Conservation (phyloP, 495 filamentous ascomycete species). For the Tirmania nivea region DNA sequence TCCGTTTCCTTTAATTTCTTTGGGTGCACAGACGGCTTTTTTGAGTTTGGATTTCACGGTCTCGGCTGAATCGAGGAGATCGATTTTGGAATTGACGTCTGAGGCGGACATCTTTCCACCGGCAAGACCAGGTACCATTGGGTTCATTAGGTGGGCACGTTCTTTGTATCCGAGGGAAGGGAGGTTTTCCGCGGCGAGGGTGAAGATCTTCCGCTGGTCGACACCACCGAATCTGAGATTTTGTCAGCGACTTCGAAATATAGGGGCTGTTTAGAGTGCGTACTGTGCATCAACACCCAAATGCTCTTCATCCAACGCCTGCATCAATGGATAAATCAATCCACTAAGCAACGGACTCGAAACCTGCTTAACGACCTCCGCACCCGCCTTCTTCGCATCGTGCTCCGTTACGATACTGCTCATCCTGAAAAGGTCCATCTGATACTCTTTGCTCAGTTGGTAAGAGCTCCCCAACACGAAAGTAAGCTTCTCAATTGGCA, state of each 20-base stretch:
- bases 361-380: slow-evolving; percentile 83
- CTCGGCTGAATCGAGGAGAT: slow-evolving; percentile 61
- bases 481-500: slow-evolving; percentile 52
- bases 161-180: slow-evolving; percentile 48
- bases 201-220: slow-evolving; percentile 84
- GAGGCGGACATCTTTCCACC: slow-evolving; percentile 39
- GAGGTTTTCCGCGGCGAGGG: slow-evolving; percentile 52
- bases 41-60: slow-evolving; percentile 54
- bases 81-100: slow-evolving; percentile 63
- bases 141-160: slow-evolving; percentile 72
- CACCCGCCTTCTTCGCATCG: slow-evolving; percentile 68
- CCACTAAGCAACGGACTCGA: slow-evolving; percentile 52
- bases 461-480: slow-evolving; percentile 75
- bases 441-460: slow-evolving; percentile 47
- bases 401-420: slow-evolving; percentile 35
- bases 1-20: slow-evolving; percentile 64
- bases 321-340: slow-evolving; percentile 72
- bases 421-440: slow-evolving; percentile 53
- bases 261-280: not conserved
- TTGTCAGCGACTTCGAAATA: not conserved
- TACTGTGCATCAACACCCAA: slow-evolving; percentile 61
- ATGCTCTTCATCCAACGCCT: slow-evolving; percentile 81
- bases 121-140: slow-evolving; percentile 67
- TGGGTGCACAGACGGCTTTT: slow-evolving; percentile 57
- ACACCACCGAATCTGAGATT: slow-evolving; percentile 33